These are phyloP conservation scores for Passiflora organensis DNA, from an alignment of 345 rosid genomes.

Conservation along the genomic window DNA sequence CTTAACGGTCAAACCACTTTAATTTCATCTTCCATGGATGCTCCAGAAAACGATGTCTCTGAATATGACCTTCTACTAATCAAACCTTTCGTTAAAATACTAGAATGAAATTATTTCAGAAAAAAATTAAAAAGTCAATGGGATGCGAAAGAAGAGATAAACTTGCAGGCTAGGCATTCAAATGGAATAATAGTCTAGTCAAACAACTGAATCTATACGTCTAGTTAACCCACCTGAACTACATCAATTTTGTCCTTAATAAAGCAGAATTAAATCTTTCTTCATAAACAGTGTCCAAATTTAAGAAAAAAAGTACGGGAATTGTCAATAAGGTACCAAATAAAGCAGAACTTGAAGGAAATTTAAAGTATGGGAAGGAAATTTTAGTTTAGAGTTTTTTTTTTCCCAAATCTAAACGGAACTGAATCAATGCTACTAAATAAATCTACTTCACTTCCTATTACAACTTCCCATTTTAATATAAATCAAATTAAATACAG, in stretches of 20 bases:
- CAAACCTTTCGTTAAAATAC: background rate
- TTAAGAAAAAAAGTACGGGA: background rate
- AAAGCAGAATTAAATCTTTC: background rate
- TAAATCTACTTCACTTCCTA: too few species aligned
- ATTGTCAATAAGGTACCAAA: background rate
- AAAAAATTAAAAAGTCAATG: constrained; percentile 15
- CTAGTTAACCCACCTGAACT: background rate
- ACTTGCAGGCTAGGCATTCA: constrained; percentile 11
- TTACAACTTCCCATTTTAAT: too few species aligned
- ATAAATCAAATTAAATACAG: too few species aligned
- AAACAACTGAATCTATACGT: constrained; percentile 4
- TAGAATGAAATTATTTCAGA: background rate
- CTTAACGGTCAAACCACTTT: constrained; percentile 7
- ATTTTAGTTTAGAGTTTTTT: background rate
- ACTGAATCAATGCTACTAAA: background rate
- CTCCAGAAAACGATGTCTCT: background rate
- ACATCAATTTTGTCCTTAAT: constrained; percentile 2
- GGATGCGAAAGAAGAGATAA: constrained; percentile 11
- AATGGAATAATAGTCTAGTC: constrained; percentile 11
- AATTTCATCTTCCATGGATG: background rate
- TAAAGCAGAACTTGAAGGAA: background rate
- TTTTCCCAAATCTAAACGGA: background rate
- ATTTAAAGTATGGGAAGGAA: background rate
- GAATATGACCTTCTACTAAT: constrained; percentile 8
- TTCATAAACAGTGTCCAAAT: background rate